phyloP scores from a whole-genome alignment of 1,284 basidiomycete species.

The Sutorius eximius region DNA sequence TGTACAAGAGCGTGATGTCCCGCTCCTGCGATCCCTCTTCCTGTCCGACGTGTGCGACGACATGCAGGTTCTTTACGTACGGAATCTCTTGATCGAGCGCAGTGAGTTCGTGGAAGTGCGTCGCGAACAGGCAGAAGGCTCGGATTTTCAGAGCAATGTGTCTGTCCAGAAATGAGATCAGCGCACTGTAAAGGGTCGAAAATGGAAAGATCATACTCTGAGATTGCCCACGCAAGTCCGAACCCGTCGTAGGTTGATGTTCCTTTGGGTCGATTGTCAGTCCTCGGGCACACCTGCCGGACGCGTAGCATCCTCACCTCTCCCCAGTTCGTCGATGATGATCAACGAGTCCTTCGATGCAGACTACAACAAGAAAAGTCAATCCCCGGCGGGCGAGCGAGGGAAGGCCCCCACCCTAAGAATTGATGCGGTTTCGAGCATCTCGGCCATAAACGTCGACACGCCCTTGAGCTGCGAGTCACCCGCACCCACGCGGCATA shows the following conservation, averaged over 20 bases:
- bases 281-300: not conserved
- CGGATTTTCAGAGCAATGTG: slow-evolving; percentile 91
- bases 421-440: slow-evolving; percentile 97
- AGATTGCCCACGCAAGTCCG: slow-evolving; percentile 98
- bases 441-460: slow-evolving; percentile 99
- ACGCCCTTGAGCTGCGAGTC: slow-evolving; percentile 98
- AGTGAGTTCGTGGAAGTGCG: slow-evolving; percentile 98
- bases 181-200: no score
- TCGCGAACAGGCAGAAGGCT: slow-evolving; percentile 95
- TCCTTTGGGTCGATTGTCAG: slow-evolving; percentile 40
- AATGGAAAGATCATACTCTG: slow-evolving; percentile 65
- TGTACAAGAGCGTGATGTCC: slow-evolving; percentile 93
- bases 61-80: slow-evolving; percentile 94
- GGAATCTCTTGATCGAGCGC: slow-evolving; percentile 74
- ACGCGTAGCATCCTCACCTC: slow-evolving; percentile 52
- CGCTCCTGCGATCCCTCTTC: slow-evolving; percentile 65
- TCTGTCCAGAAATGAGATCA: slow-evolving; percentile 42
- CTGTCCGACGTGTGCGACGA: slow-evolving; percentile 87
- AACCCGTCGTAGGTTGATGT: slow-evolving; percentile 99
- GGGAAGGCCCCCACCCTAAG: slow-evolving; percentile 62
- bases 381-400: not conserved
- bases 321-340: slow-evolving; percentile 97
- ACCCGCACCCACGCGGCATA: slow-evolving; percentile 96
- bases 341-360: slow-evolving; percentile 93
- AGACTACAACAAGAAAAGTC: slow-evolving; percentile 48